Percentiles rank a stretch among this genome's conserved stretches.
phyloP scores from a whole-genome alignment of 2,329 filamentous ascomycete genomes.

The Nemania sp. region DNA sequence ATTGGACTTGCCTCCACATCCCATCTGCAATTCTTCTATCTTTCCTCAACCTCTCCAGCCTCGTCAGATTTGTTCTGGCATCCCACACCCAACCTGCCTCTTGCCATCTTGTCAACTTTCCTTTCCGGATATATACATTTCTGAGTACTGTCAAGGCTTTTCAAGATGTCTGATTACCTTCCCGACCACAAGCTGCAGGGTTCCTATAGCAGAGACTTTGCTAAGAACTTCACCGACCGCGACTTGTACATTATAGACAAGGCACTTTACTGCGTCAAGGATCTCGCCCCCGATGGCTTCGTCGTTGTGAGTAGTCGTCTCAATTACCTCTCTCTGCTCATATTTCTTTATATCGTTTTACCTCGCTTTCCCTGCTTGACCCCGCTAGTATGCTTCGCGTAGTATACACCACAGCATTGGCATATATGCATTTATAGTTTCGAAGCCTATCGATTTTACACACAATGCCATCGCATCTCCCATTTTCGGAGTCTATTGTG shows the following conservation, averaged over 20 bases:
- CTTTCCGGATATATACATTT: neutral
- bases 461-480: neutral
- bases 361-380: neutral
- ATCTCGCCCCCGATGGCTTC: neutral
- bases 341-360: neutral
- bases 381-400: neutral
- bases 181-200: neutral
- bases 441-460: no score
- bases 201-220: neutral
- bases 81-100: neutral
- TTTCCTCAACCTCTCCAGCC: neutral
- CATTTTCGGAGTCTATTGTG: neutral
- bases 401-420: neutral
- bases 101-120: neutral
- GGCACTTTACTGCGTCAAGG: neutral
- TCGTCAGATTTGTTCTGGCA: neutral
- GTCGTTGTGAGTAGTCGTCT: neutral
- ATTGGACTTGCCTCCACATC: neutral
- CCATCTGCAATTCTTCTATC: neutral
- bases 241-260: conserved; percentile 7
- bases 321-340: neutral
- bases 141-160: no score
- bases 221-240: neutral
- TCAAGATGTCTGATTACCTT: neutral
- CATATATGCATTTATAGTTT: no score